These are phyloP conservation scores for Nothophytophthora sp. DNA, from an alignment of 352 stramenopile species.

Conservation along the genomic window DNA sequence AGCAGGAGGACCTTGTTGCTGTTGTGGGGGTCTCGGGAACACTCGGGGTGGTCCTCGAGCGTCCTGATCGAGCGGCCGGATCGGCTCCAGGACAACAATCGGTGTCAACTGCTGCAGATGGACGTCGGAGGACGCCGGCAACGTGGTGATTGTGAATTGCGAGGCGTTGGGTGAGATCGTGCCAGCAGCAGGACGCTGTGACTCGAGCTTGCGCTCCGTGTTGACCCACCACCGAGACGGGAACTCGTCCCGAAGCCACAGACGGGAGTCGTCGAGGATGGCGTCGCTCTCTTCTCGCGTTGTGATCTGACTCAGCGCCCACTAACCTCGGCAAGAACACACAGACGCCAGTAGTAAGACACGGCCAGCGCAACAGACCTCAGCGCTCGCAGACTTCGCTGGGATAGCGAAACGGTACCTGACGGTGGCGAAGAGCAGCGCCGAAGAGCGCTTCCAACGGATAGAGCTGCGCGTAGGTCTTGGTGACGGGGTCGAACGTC, in stretches of 20 bases:
- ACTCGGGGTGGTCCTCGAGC: slow-evolving; percentile 22
- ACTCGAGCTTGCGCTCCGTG: slow-evolving; percentile 25
- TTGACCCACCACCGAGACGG: slow-evolving; percentile 54
- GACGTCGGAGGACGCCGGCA: slow-evolving; percentile 3
- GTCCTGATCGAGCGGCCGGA: slow-evolving; percentile 8
- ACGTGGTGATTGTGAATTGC: slow-evolving; percentile 5
- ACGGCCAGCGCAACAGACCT: no score
- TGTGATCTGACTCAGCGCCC: slow-evolving; percentile 47
- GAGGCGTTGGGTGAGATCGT: neutral
- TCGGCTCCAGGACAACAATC: slow-evolving; percentile 11
- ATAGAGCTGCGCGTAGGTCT: slow-evolving; percentile 61
- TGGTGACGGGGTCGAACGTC: slow-evolving; percentile 68
- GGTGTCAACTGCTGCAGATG: slow-evolving; percentile 27
- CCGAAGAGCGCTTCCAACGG: slow-evolving; percentile 60
- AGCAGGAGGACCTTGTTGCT: neutral
- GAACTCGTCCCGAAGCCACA: slow-evolving; percentile 49
- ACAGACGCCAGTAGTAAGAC: no score
- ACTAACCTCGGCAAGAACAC: no score
- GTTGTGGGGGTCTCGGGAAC: slow-evolving; percentile 8
- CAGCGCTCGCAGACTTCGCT: no score
- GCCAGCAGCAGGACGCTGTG: neutral
- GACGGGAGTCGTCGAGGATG: slow-evolving; percentile 27
- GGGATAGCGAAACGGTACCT: slow-evolving; percentile 40
- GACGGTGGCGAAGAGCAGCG: slow-evolving; percentile 54
- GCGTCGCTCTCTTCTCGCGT: slow-evolving; percentile 30